phyloP scores from a whole-genome alignment of 2,329 filamentous ascomycete species.

The Ustilaginoidea virens region DNA sequence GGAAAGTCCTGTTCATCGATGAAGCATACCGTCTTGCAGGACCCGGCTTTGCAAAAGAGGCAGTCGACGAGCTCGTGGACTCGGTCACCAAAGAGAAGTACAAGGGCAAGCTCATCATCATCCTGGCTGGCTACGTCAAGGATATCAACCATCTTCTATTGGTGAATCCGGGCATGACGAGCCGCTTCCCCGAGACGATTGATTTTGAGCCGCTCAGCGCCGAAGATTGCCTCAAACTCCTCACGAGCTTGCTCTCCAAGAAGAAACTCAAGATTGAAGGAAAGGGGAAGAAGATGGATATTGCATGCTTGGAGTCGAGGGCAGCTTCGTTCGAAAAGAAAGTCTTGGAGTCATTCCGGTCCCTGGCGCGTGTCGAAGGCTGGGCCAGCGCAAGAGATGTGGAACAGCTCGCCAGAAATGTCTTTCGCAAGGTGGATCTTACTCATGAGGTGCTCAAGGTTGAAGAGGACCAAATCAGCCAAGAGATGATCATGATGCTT shows the following conservation, averaged over 20 bases:
- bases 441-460: constrained; percentile 5
- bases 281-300: constrained; percentile 8
- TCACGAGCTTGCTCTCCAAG: constrained; percentile 23
- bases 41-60: constrained; percentile 40
- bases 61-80: constrained; percentile 37
- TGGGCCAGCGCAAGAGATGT: constrained; percentile 54
- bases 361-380: constrained; percentile 24
- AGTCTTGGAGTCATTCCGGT: constrained; percentile 17
- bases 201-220: constrained; percentile 34
- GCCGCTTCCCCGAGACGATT: constrained; percentile 47
- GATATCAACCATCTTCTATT: constrained; percentile 50
- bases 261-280: constrained; percentile 9
- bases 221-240: constrained; percentile 20
- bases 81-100: constrained; percentile 39
- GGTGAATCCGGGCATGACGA: constrained; percentile 46
- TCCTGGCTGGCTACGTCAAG: constrained; percentile 52
- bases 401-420: constrained; percentile 31
- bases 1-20: constrained; percentile 55
- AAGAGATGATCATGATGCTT: constrained; percentile 11
- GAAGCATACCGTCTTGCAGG: constrained; percentile 51
- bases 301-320: constrained; percentile 12
- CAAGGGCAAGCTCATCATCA: constrained; percentile 44
- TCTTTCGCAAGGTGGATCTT: constrained; percentile 25
- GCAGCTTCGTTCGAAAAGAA: constrained; percentile 2
- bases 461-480: constrained; percentile 5